Conservation (phyloP, 2,329 filamentous ascomycete species). For the Apiospora pterosperma region DNA sequence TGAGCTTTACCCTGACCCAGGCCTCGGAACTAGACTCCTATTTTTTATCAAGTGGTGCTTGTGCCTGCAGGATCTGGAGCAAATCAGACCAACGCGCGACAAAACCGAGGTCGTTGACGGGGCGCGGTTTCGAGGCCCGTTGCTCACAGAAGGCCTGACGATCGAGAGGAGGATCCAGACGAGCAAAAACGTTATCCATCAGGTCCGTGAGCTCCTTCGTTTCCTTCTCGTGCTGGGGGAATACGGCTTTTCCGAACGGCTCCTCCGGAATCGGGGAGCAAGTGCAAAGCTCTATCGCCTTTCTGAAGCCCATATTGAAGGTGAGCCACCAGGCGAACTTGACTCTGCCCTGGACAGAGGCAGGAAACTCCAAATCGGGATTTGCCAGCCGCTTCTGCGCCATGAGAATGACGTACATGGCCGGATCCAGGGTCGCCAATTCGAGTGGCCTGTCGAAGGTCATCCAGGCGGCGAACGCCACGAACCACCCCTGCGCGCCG, state of each 20-base stretch:
- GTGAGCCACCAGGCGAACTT: not conserved
- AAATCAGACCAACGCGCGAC: not conserved
- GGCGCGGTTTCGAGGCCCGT: not conserved
- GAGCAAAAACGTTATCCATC: not conserved
- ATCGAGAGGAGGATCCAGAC: not conserved
- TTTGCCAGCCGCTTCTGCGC: not conserved
- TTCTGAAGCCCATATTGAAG: not conserved
- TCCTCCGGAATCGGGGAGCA: not conserved
- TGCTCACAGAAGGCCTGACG: not conserved
- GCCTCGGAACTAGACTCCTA: too few species aligned
- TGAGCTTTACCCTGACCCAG: too few species aligned
- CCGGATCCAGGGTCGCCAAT: not conserved
- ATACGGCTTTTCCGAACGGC: not conserved
- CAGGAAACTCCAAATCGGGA: not conserved
- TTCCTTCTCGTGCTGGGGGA: not conserved
- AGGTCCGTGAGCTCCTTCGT: not conserved
- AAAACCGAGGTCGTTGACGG: not conserved
- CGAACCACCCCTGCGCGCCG: not conserved
- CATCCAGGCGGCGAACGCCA: not conserved
- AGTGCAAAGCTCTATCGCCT: not conserved
- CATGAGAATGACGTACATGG: not conserved
- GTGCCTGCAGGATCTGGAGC: not conserved
- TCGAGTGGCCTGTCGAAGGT: not conserved
- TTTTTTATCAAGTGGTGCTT: too few species aligned
- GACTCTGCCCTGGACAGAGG: not conserved